Evolutionary conservation across 495 filamentous ascomycete species (phyloP).

Genomic region (Oleoguttula mirabilis): DNA sequence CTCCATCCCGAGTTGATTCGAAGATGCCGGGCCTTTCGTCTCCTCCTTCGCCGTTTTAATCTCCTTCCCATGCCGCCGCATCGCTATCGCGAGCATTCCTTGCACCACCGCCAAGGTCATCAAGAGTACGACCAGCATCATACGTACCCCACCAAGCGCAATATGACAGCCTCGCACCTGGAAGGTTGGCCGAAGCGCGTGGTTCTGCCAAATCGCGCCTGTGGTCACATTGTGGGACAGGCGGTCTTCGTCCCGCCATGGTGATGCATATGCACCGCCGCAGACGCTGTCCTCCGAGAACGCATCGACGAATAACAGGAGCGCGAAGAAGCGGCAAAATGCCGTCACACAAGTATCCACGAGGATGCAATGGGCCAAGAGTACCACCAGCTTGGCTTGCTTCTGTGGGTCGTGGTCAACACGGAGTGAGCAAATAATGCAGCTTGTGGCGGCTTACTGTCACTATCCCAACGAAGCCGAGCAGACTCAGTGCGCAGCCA

Average conservation of each 20-base stretch:
- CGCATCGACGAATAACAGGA: not conserved
- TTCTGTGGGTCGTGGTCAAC: not conserved
- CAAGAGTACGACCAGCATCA: not conserved
- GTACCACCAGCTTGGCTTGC: not conserved
- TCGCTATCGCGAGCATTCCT: not conserved
- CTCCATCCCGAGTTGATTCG: too few relatives aligned
- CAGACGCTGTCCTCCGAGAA: not conserved
- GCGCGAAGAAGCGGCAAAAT: not conserved
- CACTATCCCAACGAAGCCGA: not conserved
- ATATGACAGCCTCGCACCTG: not conserved
- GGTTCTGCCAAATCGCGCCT: not conserved
- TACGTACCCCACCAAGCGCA: not conserved
- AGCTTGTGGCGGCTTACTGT: not conserved
- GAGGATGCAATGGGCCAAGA: not conserved
- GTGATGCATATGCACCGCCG: not conserved
- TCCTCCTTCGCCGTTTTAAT: not conserved
- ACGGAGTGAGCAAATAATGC: not conserved
- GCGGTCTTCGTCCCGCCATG: not conserved
- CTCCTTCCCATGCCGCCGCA: not conserved
- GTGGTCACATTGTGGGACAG: not conserved
- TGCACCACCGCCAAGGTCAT: not conserved
- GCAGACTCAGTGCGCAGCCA: not conserved
- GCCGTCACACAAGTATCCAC: not conserved
- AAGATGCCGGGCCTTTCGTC: too few relatives aligned
- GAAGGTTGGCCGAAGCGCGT: not conserved